Evolutionary conservation across 2,329 filamentous ascomycete genomes (phyloP), one percentile per base, ranked within the genome.

Genomic region (Monilinia fructicola): DNA sequence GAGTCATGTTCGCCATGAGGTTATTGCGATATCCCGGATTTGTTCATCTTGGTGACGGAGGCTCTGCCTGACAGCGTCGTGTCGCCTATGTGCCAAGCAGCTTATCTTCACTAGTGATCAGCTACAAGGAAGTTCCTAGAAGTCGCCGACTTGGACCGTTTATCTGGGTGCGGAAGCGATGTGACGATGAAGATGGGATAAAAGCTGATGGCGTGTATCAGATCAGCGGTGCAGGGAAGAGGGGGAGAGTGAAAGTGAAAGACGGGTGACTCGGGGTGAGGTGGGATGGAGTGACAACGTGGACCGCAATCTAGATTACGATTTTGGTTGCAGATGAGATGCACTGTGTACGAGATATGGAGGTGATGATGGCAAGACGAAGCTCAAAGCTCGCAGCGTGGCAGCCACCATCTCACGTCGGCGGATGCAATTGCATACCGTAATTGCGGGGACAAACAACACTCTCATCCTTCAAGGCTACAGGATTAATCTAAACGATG

Each of bases 111-210:
- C 9, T 35, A 11, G 26, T 40, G 44, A 50, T 61, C 44, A 14
- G 3, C 31, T 38, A 40, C 46, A 18, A 50, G 44, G 31, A 40
- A 38, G 4, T 26, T 61, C 46, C 31, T 21, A 26, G 31, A 40
- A 61, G 58, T 50, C 58, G 44, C 44, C 58, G 44, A 61, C 58
- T 44, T 61, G n/a, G 12, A 38, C 9, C n/a, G 14, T 50, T 38
- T 14, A 11, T 50, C 31, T 61, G 44, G 44, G 10, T 38, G 28
- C 21, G 42, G 26, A 31, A 21, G n/a, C 56, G n/a, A 61, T 50
- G n/a, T 38, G 31, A 40, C 44, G n/a, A 61, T 40, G 31, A 50
- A 26, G 44, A 50, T 38, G 14, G 9, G 44, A 61, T 50, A 16
- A 28, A 35, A 35, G 16, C 7, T 35, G 21, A 18, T 59, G 56